Percentiles rank a stretch among this genome's conserved stretches.
Conservation (phyloP, 805 yeast genomes). For the Ogataea sp. region DNA sequence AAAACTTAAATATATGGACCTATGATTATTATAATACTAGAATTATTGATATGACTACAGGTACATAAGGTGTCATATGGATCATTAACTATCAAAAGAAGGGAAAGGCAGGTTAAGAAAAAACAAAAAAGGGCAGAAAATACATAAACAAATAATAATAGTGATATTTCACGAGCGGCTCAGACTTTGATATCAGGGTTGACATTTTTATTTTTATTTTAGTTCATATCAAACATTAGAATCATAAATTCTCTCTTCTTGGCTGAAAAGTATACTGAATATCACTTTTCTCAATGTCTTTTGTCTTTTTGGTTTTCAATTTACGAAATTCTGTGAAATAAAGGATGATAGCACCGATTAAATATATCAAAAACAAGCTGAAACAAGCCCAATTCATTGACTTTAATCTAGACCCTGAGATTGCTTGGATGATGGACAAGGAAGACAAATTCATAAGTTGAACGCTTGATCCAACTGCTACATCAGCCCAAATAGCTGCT, state of each 20-base stretch:
- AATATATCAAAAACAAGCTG: slow-evolving; percentile 34
- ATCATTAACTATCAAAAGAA: no score
- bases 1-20: no score
- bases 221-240: no score
- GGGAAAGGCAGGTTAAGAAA: no score
- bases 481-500: slow-evolving; percentile 57
- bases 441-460: slow-evolving; percentile 41
- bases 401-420: slow-evolving; percentile 42
- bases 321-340: slow-evolving; percentile 26
- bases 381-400: slow-evolving; percentile 58
- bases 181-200: no score
- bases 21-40: no score
- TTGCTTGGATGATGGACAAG: slow-evolving; percentile 36
- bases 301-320: background rate
- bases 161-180: no score
- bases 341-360: slow-evolving; percentile 28
- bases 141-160: no score
- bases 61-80: no score
- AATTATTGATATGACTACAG: no score
- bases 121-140: no score
- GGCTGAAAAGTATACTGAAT: background rate
- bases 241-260: background rate
- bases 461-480: slow-evolving; percentile 39
- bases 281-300: background rate
- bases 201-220: no score